These are phyloP conservation scores for Phytophthora palmivora DNA, from an alignment of 352 stramenopile species.

Conservation along the genomic window DNA sequence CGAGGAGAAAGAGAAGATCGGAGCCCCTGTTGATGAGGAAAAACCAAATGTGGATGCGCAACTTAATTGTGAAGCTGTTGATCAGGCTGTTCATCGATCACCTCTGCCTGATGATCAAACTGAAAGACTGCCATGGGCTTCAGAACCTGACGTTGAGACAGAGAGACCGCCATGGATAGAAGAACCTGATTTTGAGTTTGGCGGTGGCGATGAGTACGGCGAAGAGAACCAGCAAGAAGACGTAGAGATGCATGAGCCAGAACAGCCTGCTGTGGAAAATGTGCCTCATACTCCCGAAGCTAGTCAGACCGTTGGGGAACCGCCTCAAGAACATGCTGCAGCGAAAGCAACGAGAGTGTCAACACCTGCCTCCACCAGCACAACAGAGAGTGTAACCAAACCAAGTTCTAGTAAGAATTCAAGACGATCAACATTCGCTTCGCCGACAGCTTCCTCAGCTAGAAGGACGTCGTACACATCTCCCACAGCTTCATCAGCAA, in stretches of 20 bases:
- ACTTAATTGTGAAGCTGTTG: not conserved
- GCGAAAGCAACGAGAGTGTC: constrained; percentile 5
- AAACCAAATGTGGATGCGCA: not conserved
- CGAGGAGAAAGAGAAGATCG: constrained; percentile 26
- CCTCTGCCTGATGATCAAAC: constrained; percentile 5
- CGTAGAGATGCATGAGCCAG: constrained; percentile 22
- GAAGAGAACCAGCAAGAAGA: constrained; percentile 1
- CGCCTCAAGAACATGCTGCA: constrained; percentile 15
- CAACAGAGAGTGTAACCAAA: constrained; percentile 2
- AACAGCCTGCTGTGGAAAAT: constrained; percentile 9
- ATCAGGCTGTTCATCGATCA: constrained; percentile 5
- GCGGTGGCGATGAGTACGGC: constrained; percentile 13
- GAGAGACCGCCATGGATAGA: constrained; percentile 19
- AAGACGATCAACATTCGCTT: constrained; percentile 19
- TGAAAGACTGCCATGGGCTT: constrained; percentile 18
- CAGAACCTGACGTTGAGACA: constrained; percentile 27
- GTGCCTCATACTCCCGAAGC: not conserved
- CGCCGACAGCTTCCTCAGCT: constrained; percentile 5
- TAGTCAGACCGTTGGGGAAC: constrained; percentile 14
- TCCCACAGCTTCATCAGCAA: constrained; percentile 27
- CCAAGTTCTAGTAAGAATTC: not conserved
- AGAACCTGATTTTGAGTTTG: constrained; percentile 36
- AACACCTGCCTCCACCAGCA: constrained; percentile 4
- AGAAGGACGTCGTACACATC: constrained; percentile 24
- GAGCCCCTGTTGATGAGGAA: constrained; percentile 15